phyloP scores from a whole-genome alignment of 148 eudicot genomes.

The Heliosperma pusillum region DNA sequence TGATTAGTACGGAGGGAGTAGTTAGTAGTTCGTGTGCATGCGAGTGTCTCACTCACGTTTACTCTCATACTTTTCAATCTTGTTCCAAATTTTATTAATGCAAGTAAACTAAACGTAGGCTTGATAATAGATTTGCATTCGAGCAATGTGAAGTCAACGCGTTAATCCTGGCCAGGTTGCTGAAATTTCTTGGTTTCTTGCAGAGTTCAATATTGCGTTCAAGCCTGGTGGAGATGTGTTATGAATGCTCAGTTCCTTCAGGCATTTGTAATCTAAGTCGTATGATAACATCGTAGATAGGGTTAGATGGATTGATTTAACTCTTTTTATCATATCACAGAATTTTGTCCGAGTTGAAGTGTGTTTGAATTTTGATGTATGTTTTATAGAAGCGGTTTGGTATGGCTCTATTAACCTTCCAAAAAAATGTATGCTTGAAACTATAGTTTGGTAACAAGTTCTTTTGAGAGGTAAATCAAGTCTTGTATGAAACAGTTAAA shows the following conservation, averaged over 20 bases:
- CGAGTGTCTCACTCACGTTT: too few relatives aligned
- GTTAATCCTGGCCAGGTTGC: conserved; percentile 7
- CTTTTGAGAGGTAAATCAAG: too few relatives aligned
- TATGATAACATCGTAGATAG: not conserved
- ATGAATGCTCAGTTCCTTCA: conserved; percentile 2
- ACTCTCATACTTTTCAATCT: too few relatives aligned
- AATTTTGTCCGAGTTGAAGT: not conserved
- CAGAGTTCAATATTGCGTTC: conserved; percentile 1
- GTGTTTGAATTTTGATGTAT: not conserved
- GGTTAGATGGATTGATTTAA: conserved; percentile 1
- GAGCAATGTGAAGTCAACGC: not conserved
- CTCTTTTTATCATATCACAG: not conserved
- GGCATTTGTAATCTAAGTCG: conserved; percentile 13
- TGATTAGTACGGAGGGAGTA: too few relatives aligned
- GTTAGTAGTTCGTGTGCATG: too few relatives aligned
- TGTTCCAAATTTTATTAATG: too few relatives aligned
- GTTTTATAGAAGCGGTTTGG: too few relatives aligned
- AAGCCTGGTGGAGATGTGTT: conserved; percentile 4
- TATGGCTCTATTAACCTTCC: too few relatives aligned
- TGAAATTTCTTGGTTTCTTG: not conserved
- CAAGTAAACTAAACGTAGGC: not conserved
- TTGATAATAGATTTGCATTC: not conserved
- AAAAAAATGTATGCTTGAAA: too few relatives aligned
- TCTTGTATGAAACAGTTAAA: too few relatives aligned
- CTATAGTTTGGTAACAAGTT: too few relatives aligned